These are phyloP conservation scores for Zoysia japonica DNA, from an alignment of 176 grass and related monocot genomes.

Conservation along the genomic window DNA sequence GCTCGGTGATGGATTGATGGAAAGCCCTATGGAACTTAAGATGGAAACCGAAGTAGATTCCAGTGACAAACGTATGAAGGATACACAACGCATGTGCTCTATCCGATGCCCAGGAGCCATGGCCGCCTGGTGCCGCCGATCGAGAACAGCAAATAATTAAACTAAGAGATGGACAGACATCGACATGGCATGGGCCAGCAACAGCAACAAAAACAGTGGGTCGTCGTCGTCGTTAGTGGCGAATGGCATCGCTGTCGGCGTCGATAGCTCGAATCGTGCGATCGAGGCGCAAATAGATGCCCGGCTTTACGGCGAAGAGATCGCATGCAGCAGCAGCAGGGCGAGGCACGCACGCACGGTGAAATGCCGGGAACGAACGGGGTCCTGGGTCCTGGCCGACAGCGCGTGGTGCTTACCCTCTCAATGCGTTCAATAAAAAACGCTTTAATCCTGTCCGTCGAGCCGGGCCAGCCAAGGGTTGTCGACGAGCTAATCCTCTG, in stretches of 20 bases:
- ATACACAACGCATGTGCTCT: neutral
- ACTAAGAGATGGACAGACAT: neutral
- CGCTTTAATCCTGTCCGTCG: no score
- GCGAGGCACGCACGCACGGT: neutral
- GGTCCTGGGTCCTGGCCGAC: neutral
- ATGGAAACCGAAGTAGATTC: constrained; percentile 19
- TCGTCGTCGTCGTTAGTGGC: neutral
- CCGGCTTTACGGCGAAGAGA: neutral
- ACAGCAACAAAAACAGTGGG: neutral
- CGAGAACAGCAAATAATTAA: neutral
- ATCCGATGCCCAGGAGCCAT: neutral
- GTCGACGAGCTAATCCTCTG: no score
- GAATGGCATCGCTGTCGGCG: constrained; percentile 20
- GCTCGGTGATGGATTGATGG: no score
- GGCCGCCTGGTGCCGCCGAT: neutral
- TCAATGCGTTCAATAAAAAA: neutral
- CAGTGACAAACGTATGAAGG: constrained; percentile 22
- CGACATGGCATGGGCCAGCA: neutral
- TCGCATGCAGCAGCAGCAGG: neutral
- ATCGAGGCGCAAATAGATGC: neutral
- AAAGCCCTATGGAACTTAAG: no score
- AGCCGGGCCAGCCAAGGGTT: no score
- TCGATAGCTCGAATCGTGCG: constrained; percentile 28
- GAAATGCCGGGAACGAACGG: neutral
- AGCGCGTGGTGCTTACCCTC: constrained; percentile 7